Conservation (phyloP, 225 moss, liverwort and hornwort genomes). For the Straminergon stramineum region DNA sequence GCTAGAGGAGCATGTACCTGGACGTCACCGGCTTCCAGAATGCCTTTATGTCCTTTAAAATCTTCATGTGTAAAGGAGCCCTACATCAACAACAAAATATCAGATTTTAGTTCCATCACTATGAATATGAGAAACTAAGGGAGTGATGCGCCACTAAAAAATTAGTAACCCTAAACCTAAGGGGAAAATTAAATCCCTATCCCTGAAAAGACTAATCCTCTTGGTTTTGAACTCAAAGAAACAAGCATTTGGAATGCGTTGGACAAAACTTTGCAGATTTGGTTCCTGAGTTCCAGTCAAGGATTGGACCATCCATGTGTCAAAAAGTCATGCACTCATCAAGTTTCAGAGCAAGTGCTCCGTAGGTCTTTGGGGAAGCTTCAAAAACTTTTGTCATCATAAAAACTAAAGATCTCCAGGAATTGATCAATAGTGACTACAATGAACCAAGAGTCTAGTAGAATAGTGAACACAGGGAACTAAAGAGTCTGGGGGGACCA, state of each 20-base stretch:
- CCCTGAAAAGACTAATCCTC: background rate
- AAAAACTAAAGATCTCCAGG: background rate
- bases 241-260: background rate
- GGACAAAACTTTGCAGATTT: background rate
- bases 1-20: slow-evolving; percentile 34
- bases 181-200: background rate
- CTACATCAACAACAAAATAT: slow-evolving; percentile 7
- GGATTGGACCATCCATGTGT: no score
- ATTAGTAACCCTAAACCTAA: background rate
- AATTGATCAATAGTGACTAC: background rate
- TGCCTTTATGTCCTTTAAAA: slow-evolving; percentile 73
- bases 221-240: background rate
- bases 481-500: background rate
- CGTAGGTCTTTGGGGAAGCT: rapidly evolving
- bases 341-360: background rate
- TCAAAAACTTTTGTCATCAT: background rate
- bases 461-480: background rate
- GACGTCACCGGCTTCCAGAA: slow-evolving; percentile 67
- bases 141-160: background rate
- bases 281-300: background rate
- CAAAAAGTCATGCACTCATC: background rate
- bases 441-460: background rate
- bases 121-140: background rate
- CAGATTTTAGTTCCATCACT: background rate
- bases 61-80: slow-evolving; percentile 72